These are phyloP conservation scores for Candida cerambycidarum DNA, from an alignment of 805 yeast genomes.

Conservation along the genomic window DNA sequence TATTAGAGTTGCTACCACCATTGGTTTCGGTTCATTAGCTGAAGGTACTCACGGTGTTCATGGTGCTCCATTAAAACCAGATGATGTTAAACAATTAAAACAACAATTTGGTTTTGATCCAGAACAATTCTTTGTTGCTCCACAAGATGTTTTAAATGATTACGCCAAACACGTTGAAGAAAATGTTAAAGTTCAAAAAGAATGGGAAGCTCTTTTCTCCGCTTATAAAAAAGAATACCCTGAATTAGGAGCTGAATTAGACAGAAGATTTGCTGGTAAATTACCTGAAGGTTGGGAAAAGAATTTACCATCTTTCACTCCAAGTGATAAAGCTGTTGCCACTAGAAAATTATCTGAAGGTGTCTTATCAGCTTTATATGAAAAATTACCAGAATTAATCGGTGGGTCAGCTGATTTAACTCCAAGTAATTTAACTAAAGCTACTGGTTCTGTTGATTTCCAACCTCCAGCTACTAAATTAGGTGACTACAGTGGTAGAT, in stretches of 20 bases:
- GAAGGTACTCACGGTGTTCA: slow-evolving; percentile 91
- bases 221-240: slow-evolving; percentile 71
- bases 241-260: slow-evolving; percentile 71
- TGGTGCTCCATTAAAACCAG: slow-evolving; percentile 94
- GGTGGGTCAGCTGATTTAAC: slow-evolving; percentile 99
- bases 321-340: slow-evolving; percentile 81
- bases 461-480: slow-evolving; percentile 79
- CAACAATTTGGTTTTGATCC: slow-evolving; percentile 86
- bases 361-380: slow-evolving; percentile 62
- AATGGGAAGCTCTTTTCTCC: slow-evolving; percentile 70
- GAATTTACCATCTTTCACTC: slow-evolving; percentile 73
- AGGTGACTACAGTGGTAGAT: slow-evolving; percentile 89
- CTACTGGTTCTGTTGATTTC: slow-evolving; percentile 83
- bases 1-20: slow-evolving; percentile 85
- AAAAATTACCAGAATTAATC: slow-evolving; percentile 77
- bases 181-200: slow-evolving; percentile 66
- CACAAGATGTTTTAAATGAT: slow-evolving; percentile 76
- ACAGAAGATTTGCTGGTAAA: slow-evolving; percentile 73
- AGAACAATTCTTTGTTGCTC: slow-evolving; percentile 71
- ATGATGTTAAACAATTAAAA: slow-evolving; percentile 87
- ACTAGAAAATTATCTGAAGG: slow-evolving; percentile 92
- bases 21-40: slow-evolving; percentile 87
- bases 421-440: slow-evolving; percentile 92
- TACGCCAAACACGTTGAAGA: slow-evolving; percentile 57
- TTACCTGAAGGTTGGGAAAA: slow-evolving; percentile 83